Evolutionary conservation across 768 basidiomycete species (phyloP).

Genomic region (Mycena rebaudengoi): DNA sequence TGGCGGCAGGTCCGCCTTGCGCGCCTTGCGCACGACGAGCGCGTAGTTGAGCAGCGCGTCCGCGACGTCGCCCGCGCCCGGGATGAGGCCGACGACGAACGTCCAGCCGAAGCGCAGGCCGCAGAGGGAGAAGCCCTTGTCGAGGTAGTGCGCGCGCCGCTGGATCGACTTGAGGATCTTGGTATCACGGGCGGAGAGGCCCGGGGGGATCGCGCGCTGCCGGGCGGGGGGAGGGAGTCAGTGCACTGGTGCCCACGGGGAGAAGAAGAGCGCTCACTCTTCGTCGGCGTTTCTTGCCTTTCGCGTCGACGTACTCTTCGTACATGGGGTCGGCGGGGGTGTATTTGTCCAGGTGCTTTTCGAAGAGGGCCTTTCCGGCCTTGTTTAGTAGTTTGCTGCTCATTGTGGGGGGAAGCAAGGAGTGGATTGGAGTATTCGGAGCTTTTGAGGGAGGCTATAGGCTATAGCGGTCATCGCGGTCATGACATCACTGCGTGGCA

Average conservation of each 20-base stretch:
- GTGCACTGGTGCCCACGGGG: background rate
- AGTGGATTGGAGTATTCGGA: too few species aligned
- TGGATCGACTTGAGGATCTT: constrained; percentile 80
- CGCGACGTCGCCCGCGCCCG: constrained; percentile 72
- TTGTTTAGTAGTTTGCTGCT: constrained; percentile 42
- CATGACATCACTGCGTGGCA: too few species aligned
- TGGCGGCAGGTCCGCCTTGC: constrained; percentile 69
- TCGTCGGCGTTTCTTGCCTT: constrained; percentile 63
- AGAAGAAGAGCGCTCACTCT: constrained; percentile 63
- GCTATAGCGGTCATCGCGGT: too few species aligned
- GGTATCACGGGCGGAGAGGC: constrained; percentile 79
- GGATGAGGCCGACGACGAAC: constrained; percentile 80
- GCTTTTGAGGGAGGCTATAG: too few species aligned
- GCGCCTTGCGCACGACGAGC: constrained; percentile 80
- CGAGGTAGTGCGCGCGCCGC: constrained; percentile 82
- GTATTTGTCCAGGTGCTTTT: constrained; percentile 70
- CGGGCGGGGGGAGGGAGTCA: background rate
- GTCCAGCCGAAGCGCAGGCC: constrained; percentile 90
- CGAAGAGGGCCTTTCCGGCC: constrained; percentile 68
- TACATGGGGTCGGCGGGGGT: constrained; percentile 80
- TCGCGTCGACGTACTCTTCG: constrained; percentile 63
- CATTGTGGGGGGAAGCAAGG: constrained; percentile 21
- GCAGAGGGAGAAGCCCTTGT: constrained; percentile 84
- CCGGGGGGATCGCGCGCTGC: constrained; percentile 80
- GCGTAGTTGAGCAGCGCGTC: constrained; percentile 74